phyloP scores from a whole-genome alignment of 2,329 filamentous ascomycete genomes.

The Tolypocladium nubicola region DNA sequence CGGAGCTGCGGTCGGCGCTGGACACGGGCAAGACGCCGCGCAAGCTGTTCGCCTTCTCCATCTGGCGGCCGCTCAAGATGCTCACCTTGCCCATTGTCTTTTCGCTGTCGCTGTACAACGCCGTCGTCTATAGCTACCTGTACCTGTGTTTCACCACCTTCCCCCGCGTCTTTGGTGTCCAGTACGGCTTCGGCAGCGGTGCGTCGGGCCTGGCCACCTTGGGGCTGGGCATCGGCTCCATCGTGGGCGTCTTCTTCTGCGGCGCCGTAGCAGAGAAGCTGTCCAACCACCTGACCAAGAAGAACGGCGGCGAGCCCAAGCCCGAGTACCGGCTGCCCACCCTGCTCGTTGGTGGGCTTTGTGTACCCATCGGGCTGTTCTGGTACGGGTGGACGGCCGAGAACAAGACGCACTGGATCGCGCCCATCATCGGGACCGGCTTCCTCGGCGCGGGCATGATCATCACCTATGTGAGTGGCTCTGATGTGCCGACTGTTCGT shows the following conservation, averaged over 20 bases:
- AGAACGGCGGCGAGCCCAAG: conserved; percentile 4
- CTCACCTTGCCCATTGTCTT: background rate
- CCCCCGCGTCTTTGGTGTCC: background rate
- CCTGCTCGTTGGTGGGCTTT: conserved; percentile 7
- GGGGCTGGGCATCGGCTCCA: background rate
- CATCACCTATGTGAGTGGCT: background rate
- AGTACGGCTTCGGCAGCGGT: background rate
- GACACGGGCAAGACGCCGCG: conserved; percentile 4
- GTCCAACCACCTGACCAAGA: background rate
- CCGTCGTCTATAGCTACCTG: background rate
- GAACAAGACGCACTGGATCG: conserved; percentile 40
- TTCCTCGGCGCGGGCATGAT: background rate
- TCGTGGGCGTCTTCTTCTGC: background rate
- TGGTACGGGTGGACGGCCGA: conserved; percentile 23
- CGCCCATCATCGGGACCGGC: conserved; percentile 34
- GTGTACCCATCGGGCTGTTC: conserved; percentile 12
- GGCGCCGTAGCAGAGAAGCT: background rate
- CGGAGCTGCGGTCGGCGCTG: conserved; percentile 33
- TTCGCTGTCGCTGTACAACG: background rate
- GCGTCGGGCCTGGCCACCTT: background rate
- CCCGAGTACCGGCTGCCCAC: conserved; percentile 11
- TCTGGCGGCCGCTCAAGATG: background rate
- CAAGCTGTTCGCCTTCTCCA: background rate
- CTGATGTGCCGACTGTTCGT: too few species aligned
- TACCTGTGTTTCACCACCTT: background rate